phyloP scores from a whole-genome alignment of 129 eudicot species.

The Kitagawia praeruptora region DNA sequence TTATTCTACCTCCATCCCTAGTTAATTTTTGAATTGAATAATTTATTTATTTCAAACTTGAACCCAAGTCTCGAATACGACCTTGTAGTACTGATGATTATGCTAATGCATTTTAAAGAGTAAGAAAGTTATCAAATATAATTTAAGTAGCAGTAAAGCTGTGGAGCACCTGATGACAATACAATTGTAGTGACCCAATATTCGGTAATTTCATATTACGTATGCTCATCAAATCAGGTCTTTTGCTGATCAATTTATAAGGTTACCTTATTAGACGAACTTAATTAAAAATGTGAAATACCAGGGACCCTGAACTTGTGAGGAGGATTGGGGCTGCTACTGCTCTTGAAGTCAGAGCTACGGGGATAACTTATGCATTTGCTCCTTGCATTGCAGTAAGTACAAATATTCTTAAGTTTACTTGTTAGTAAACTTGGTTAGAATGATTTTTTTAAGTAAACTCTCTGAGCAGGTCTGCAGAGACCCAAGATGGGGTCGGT shows the following conservation, averaged over 20 bases:
- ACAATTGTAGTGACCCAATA: background rate
- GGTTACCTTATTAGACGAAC: background rate
- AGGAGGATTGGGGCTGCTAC: conserved; percentile 81
- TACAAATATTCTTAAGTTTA: conserved; percentile 7
- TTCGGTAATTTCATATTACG: background rate
- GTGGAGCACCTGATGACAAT: background rate
- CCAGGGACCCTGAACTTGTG: conserved; percentile 76
- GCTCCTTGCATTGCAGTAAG: conserved; percentile 96
- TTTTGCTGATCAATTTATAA: background rate
- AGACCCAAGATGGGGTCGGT: conserved; percentile 94
- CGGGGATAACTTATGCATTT: conserved; percentile 78
- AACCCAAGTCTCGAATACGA: no score
- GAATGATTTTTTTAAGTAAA: background rate
- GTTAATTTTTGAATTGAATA: no score
- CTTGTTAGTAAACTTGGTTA: conserved; percentile 9
- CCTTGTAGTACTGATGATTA: background rate
- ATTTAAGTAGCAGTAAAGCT: background rate
- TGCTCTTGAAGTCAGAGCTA: conserved; percentile 81
- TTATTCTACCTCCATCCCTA: no score
- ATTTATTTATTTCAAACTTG: no score
- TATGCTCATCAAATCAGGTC: background rate
- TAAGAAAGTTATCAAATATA: background rate
- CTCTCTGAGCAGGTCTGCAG: conserved; percentile 55
- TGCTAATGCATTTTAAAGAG: background rate
- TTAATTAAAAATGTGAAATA: background rate